Conservation (phyloP, 2,329 filamentous ascomycete genomes). For the Penicillium sp. region DNA sequence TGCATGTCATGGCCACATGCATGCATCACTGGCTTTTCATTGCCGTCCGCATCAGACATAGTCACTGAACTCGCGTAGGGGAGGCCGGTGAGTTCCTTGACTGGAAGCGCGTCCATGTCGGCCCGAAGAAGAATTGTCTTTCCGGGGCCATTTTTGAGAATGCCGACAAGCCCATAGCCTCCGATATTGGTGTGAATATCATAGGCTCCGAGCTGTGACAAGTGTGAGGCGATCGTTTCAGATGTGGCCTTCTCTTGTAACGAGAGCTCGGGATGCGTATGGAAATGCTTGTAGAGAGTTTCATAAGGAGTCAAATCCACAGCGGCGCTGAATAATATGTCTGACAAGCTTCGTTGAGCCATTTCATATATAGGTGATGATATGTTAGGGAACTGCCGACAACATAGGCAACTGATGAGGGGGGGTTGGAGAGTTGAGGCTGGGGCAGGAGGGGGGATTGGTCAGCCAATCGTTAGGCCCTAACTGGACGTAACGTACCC, state of each 20-base stretch:
- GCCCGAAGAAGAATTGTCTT: constrained; percentile 50
- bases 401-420: not conserved
- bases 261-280: constrained; percentile 60
- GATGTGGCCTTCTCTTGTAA: constrained; percentile 57
- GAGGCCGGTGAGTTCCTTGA: constrained; percentile 50
- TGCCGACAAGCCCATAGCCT: constrained; percentile 46
- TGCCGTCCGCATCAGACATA: constrained; percentile 50
- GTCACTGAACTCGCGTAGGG: constrained; percentile 49
- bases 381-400: not conserved
- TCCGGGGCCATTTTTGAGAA: constrained; percentile 46
- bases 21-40: constrained; percentile 60
- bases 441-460: not conserved
- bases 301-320: constrained; percentile 50
- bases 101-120: constrained; percentile 53
- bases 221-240: constrained; percentile 45
- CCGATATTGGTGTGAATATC: constrained; percentile 49
- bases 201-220: constrained; percentile 35
- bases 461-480: not conserved
- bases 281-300: constrained; percentile 59
- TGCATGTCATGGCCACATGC: constrained; percentile 64
- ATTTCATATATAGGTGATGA: constrained; percentile 22
- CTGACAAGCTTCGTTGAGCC: constrained; percentile 22
- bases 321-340: constrained; percentile 16
- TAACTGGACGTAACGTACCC: too few species aligned
- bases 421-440: not conserved